Conservation (phyloP, 2,329 filamentous ascomycete genomes). For the Aspergillus persii region DNA sequence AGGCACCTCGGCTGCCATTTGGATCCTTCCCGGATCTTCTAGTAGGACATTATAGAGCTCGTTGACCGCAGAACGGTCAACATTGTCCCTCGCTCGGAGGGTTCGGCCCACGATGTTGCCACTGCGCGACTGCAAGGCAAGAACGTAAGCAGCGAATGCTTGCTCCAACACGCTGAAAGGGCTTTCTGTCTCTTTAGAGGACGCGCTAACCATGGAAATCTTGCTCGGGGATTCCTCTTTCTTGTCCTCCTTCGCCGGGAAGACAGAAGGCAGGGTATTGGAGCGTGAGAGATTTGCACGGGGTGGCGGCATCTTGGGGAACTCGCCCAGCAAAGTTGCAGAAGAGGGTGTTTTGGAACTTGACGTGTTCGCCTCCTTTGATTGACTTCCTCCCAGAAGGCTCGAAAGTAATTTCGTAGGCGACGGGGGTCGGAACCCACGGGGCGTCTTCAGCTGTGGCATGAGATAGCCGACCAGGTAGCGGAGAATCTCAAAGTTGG, state of each 20-base stretch:
- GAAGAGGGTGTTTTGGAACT: constrained; percentile 35
- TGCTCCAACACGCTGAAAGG: constrained; percentile 75
- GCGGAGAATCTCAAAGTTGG: constrained; percentile 74
- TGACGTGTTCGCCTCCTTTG: constrained; percentile 25
- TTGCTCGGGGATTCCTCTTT: constrained; percentile 36
- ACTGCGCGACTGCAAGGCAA: constrained; percentile 78
- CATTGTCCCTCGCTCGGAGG: constrained; percentile 66
- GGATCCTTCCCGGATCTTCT: constrained; percentile 76
- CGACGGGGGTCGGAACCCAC: constrained; percentile 73
- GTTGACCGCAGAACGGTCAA: constrained; percentile 78
- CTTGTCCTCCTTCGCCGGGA: constrained; percentile 48
- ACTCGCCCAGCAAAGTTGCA: constrained; percentile 40
- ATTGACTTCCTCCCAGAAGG: constrained; percentile 63
- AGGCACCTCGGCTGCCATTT: constrained; percentile 70
- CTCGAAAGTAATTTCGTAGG: constrained; percentile 88
- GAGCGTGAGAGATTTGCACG: constrained; percentile 40
- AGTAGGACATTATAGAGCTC: constrained; percentile 86
- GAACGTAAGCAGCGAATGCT: constrained; percentile 78
- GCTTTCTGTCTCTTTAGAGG: constrained; percentile 56
- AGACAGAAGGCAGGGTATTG: constrained; percentile 43
- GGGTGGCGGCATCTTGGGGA: constrained; percentile 44
- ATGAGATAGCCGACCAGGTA: constrained; percentile 64
- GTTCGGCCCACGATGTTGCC: constrained; percentile 80
- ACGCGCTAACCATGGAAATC: constrained; percentile 55
- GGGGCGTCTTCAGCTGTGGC: constrained; percentile 57